These are phyloP conservation scores for Pseudogymnoascus sp. DNA, from an alignment of 2,329 filamentous ascomycete genomes.

Conservation along the genomic window DNA sequence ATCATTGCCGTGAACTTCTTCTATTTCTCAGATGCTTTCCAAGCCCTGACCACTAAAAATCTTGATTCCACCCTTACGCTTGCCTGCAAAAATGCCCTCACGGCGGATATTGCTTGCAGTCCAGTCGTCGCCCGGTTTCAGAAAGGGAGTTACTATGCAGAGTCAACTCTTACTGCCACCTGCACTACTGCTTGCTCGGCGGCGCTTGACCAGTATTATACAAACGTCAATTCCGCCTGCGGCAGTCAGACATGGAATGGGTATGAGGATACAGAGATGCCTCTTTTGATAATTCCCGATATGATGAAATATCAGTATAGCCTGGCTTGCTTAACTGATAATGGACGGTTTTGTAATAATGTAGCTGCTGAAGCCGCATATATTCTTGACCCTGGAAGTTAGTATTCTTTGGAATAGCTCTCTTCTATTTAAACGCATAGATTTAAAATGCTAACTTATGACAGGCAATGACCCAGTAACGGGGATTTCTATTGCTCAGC, in stretches of 20 bases:
- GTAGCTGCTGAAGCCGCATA: conserved; percentile 12
- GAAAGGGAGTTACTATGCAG: conserved; percentile 8
- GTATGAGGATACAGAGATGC: conserved; percentile 9
- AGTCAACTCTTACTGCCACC: neutral
- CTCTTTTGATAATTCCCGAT: conserved; percentile 12
- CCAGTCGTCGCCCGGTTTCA: conserved; percentile 10
- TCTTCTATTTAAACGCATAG: neutral
- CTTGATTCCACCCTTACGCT: neutral
- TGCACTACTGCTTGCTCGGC: conserved; percentile 6
- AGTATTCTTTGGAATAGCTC: neutral
- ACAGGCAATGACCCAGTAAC: neutral
- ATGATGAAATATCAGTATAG: conserved; percentile 11
- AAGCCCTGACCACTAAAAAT: conserved; percentile 9
- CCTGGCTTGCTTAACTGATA: conserved; percentile 14
- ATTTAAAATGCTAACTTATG: neutral
- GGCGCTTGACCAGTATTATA: conserved; percentile 9
- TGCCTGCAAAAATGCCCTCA: conserved; percentile 5
- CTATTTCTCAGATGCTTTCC: neutral
- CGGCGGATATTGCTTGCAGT: conserved; percentile 6
- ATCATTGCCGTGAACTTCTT: neutral
- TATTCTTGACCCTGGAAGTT: conserved; percentile 7
- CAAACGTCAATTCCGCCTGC: conserved; percentile 8
- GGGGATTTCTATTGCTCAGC: neutral
- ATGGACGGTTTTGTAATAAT: conserved; percentile 12
- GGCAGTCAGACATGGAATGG: conserved; percentile 11